phyloP scores from a whole-genome alignment of 805 yeast genomes.

The Nakazawaea populi region DNA sequence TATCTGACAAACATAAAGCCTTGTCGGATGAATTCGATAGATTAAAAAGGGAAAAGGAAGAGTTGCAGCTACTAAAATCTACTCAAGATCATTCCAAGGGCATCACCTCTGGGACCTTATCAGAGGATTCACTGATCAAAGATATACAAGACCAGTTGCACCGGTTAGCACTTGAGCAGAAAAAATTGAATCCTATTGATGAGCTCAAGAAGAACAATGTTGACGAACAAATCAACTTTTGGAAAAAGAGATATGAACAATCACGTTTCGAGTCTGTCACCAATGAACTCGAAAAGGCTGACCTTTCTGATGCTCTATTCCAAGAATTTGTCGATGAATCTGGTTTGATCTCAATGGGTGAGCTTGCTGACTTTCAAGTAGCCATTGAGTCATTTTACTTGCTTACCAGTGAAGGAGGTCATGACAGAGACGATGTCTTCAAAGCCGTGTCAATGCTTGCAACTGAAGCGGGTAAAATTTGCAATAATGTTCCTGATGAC shows the following conservation, averaged over 20 bases:
- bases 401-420: constrained; percentile 13
- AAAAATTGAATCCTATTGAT: constrained; percentile 12
- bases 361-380: constrained; percentile 41
- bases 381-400: constrained; percentile 39
- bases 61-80: neutral
- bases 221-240: constrained; percentile 23
- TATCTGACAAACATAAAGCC: neutral
- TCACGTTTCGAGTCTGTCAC: constrained; percentile 26
- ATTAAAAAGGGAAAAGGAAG: neutral
- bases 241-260: constrained; percentile 49
- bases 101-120: too few species aligned
- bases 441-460: constrained; percentile 46
- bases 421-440: constrained; percentile 37
- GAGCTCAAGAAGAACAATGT: constrained; percentile 12
- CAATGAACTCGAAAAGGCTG: constrained; percentile 11
- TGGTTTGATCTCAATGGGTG: constrained; percentile 42
- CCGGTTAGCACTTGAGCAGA: neutral
- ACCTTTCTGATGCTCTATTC: constrained; percentile 13
- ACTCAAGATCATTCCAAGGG: neutral
- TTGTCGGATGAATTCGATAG: constrained; percentile 1
- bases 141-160: neutral
- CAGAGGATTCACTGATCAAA: neutral
- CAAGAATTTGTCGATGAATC: constrained; percentile 12
- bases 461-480: constrained; percentile 30
- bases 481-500: constrained; percentile 20